A percentile compares a stretch with the other conserved stretches of the same genome.
Evolutionary conservation across 495 filamentous ascomycete genomes (phyloP).

Genomic region (Aspergillus coremiiformis): DNA sequence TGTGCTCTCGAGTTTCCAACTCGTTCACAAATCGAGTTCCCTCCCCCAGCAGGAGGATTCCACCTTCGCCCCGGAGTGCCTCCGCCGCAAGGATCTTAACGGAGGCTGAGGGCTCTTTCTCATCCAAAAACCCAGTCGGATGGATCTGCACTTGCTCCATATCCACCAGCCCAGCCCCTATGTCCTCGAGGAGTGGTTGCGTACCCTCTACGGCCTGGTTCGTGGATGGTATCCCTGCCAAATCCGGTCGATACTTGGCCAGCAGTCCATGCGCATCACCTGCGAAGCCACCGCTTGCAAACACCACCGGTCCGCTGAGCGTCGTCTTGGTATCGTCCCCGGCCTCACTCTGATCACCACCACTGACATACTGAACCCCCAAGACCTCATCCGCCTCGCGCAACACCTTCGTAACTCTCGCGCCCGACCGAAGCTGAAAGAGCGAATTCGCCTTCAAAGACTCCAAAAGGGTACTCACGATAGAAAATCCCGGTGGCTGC

Average conservation of each 20-base stretch:
- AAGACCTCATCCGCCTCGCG: constrained; percentile 11
- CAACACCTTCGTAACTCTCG: constrained; percentile 41
- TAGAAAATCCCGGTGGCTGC: constrained; percentile 44
- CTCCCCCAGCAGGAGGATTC: constrained; percentile 36
- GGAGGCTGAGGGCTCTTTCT: constrained; percentile 18
- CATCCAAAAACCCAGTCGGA: constrained; percentile 58
- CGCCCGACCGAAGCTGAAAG: constrained; percentile 39
- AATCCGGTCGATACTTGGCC: constrained; percentile 46
- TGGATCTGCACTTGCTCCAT: constrained; percentile 45
- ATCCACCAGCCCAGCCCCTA: constrained; percentile 47
- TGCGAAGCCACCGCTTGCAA: constrained; percentile 52
- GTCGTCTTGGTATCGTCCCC: constrained; percentile 17
- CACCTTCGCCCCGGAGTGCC: constrained; percentile 51
- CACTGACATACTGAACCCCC: constrained; percentile 14
- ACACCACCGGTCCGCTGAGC: constrained; percentile 46
- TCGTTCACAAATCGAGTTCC: constrained; percentile 52
- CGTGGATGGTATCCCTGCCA: constrained; percentile 50
- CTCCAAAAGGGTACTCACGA: constrained; percentile 43
- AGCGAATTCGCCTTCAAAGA: constrained; percentile 31
- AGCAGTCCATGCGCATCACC: constrained; percentile 50
- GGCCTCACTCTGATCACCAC: constrained; percentile 11
- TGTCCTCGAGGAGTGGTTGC: constrained; percentile 37
- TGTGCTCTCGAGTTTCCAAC: constrained; percentile 45
- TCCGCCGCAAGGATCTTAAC: constrained; percentile 58
- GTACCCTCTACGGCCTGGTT: constrained; percentile 47